A percentile compares a stretch with the other conserved stretches of the same genome.
phyloP scores from a whole-genome alignment of 2,329 filamentous ascomycete species.

The Pyricularia grisea region DNA sequence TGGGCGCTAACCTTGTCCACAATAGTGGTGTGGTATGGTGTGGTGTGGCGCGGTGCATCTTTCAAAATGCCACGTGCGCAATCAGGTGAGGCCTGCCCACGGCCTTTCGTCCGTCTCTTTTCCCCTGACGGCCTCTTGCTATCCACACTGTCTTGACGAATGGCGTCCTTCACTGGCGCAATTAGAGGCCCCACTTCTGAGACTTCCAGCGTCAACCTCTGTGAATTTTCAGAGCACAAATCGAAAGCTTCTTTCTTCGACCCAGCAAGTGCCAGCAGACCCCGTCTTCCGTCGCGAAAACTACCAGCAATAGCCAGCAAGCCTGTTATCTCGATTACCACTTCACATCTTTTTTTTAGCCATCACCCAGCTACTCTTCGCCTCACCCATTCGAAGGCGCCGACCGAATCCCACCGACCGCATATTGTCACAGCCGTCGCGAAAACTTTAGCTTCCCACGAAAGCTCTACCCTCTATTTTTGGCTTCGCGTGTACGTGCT shows the following conservation, averaged over 20 bases:
- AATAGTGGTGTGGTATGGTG: background rate
- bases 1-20: background rate
- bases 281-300: background rate
- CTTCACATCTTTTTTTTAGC: background rate
- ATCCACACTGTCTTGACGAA: background rate
- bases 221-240: conserved; percentile 2
- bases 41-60: background rate
- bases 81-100: background rate
- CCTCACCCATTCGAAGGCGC: background rate
- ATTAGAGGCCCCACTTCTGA: background rate
- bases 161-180: background rate
- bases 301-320: background rate
- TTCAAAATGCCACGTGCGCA: background rate
- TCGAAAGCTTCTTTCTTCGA: background rate
- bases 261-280: background rate
- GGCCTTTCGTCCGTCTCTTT: background rate
- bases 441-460: background rate
- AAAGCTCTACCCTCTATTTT: background rate
- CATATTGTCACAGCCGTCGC: background rate
- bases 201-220: background rate
- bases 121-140: background rate
- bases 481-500: conserved; percentile 3
- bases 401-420: background rate
- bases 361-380: background rate
- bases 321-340: background rate